phyloP scores from a whole-genome alignment of 2,329 filamentous ascomycete genomes.

The Zymoseptoria brevis region DNA sequence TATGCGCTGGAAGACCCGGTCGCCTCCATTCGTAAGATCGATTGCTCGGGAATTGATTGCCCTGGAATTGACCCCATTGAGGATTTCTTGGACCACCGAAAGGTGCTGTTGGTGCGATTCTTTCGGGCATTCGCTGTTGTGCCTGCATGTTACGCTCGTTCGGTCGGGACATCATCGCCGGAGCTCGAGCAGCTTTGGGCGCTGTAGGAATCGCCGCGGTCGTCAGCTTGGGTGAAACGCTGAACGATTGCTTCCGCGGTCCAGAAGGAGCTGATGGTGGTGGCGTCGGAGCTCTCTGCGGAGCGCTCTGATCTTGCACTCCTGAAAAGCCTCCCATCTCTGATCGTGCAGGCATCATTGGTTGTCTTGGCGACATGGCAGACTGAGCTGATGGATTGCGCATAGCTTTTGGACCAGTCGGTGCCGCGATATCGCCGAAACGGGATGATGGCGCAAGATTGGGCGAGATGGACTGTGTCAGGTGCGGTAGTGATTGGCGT shows the following conservation, averaged over 20 bases:
- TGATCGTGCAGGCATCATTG: constrained; percentile 21
- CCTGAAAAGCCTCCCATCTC: constrained; percentile 15
- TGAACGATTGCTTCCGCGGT: constrained; percentile 27
- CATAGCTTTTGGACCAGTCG: constrained; percentile 27
- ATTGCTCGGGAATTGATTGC: constrained; percentile 25
- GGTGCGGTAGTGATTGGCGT: constrained; percentile 15
- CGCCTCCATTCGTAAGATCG: constrained; percentile 29
- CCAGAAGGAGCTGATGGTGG: constrained; percentile 27
- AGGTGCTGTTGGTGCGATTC: constrained; percentile 10
- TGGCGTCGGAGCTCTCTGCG: constrained; percentile 18
- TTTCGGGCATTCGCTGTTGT: constrained; percentile 14
- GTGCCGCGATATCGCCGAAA: constrained; percentile 20
- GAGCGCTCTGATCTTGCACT: constrained; percentile 6
- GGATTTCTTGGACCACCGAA: constrained; percentile 26
- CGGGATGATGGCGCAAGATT: constrained; percentile 16
- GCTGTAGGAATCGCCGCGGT: constrained; percentile 29
- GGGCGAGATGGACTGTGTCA: constrained; percentile 20
- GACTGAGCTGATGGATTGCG: constrained; percentile 17
- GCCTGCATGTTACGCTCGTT: constrained; percentile 6
- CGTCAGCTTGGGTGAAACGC: constrained; percentile 29
- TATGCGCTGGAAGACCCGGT: constrained; percentile 28
- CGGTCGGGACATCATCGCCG: constrained; percentile 9
- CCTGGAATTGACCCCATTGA: constrained; percentile 14
- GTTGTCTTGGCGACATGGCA: constrained; percentile 21
- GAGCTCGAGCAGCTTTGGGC: constrained; percentile 27